These are phyloP conservation scores for Ustilago esculenta DNA, from an alignment of 1,284 basidiomycete genomes.

Conservation along the genomic window DNA sequence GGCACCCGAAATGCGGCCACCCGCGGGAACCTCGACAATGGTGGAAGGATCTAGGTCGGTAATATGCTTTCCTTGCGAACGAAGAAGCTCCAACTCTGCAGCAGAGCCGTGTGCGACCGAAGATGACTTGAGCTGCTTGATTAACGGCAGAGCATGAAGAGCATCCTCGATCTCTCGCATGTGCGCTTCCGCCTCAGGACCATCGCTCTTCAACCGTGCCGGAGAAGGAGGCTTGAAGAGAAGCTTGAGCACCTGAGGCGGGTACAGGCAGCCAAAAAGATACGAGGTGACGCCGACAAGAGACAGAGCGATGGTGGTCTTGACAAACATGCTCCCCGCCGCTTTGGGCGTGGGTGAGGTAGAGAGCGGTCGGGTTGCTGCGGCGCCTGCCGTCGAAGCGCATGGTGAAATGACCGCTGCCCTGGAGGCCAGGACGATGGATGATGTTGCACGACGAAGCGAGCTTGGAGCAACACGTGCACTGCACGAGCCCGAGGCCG, in stretches of 20 bases:
- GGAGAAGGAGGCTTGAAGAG: slow-evolving; percentile 79
- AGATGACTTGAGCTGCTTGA: slow-evolving; percentile 60
- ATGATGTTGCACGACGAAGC: not conserved
- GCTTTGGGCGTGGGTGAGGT: slow-evolving; percentile 25
- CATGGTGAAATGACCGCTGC: not conserved
- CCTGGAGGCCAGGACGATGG: not conserved
- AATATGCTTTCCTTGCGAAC: slow-evolving; percentile 26
- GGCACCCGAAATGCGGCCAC: slow-evolving; percentile 15
- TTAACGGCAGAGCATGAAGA: slow-evolving; percentile 74
- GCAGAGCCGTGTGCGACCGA: slow-evolving; percentile 36
- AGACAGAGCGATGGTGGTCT: slow-evolving; percentile 43
- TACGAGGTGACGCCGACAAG: slow-evolving; percentile 68
- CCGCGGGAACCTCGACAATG: slow-evolving; percentile 33
- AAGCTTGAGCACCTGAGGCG: slow-evolving; percentile 73
- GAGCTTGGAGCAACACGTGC: not conserved
- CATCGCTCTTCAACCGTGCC: slow-evolving; percentile 74
- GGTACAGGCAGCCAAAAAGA: slow-evolving; percentile 74
- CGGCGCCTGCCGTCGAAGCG: not conserved
- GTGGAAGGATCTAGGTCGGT: slow-evolving; percentile 31
- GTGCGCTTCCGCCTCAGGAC: slow-evolving; percentile 74
- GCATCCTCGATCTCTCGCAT: slow-evolving; percentile 75
- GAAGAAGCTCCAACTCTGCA: slow-evolving; percentile 32
- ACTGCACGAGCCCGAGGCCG: not conserved
- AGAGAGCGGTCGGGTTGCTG: slow-evolving; percentile 21
- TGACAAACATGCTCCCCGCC: slow-evolving; percentile 23